Conservation (phyloP, 805 yeast species). For the Nakazawaea pomicola region DNA sequence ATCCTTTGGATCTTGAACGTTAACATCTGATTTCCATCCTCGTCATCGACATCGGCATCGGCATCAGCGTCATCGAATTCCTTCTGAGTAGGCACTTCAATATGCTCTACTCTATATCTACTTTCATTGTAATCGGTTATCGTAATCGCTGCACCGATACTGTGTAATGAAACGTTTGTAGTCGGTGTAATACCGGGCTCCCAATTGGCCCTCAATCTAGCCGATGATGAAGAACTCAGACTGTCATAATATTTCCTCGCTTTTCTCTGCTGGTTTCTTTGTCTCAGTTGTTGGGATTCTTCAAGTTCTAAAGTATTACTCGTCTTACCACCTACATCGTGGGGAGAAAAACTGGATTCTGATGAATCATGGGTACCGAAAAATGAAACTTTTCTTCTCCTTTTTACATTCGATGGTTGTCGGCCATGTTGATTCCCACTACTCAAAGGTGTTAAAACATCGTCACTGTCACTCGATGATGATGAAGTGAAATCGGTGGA, state of each 20-base stretch:
- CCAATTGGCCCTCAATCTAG: conserved; percentile 42
- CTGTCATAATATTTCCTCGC: conserved; percentile 30
- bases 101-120: conserved; percentile 38
- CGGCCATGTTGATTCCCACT: too few species aligned
- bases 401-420: not conserved
- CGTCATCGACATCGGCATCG: not conserved
- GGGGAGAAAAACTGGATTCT: not conserved
- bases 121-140: conserved; percentile 44
- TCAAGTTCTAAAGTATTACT: not conserved
- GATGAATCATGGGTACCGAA: conserved; percentile 1
- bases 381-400: conserved; percentile 4
- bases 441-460: too few species aligned
- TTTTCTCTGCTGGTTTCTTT: conserved; percentile 8
- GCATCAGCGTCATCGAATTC: conserved; percentile 12
- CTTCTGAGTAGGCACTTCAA: conserved; percentile 29
- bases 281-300: not conserved
- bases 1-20: conserved; percentile 18
- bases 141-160: conserved; percentile 50
- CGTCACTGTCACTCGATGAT: too few species aligned
- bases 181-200: conserved; percentile 56
- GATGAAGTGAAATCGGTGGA: conserved; percentile 12
- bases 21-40: conserved; percentile 13
- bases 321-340: not conserved
- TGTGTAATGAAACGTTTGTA: conserved; percentile 44
- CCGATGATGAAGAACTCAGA: conserved; percentile 28